Conservation (phyloP, 1,284 basidiomycete species). For the Volvariella volvacea region DNA sequence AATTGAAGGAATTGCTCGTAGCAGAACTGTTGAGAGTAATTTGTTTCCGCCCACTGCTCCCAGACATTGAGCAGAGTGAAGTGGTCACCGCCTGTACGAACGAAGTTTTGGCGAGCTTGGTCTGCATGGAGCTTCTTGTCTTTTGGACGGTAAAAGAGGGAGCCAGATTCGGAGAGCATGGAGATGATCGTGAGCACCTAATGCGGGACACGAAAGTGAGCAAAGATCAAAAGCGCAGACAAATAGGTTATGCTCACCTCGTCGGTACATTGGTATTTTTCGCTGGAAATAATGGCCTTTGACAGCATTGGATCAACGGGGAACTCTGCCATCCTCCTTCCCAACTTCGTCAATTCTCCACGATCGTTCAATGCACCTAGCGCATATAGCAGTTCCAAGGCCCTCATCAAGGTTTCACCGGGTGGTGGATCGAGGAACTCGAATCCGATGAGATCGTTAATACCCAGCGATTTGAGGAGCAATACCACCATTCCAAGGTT, state of each 20-base stretch:
- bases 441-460: slow-evolving; percentile 96
- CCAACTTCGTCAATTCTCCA: slow-evolving; percentile 94
- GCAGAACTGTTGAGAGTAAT: slow-evolving; percentile 91
- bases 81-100: slow-evolving; percentile 94
- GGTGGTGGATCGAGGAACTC: slow-evolving; percentile 99
- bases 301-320: slow-evolving; percentile 98
- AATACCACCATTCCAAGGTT: slow-evolving; percentile 97
- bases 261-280: slow-evolving; percentile 92
- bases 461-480: slow-evolving; percentile 91
- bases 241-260: slow-evolving; percentile 80
- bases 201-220: neutral
- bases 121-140: slow-evolving; percentile 96
- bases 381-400: slow-evolving; percentile 91
- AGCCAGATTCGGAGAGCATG: slow-evolving; percentile 94
- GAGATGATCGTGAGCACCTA: slow-evolving; percentile 93
- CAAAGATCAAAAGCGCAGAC: neutral
- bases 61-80: slow-evolving; percentile 96
- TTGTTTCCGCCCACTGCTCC: slow-evolving; percentile 98
- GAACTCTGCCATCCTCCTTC: slow-evolving; percentile 97
- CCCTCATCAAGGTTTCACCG: slow-evolving; percentile 95
- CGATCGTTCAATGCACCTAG: slow-evolving; percentile 94
- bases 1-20: slow-evolving; percentile 98
- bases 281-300: slow-evolving; percentile 94
- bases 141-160: slow-evolving; percentile 95
- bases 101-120: slow-evolving; percentile 94